Base-by-base conservation (phyloP, 345 rosid genomes). In the Eucalyptus virginea region DNA sequence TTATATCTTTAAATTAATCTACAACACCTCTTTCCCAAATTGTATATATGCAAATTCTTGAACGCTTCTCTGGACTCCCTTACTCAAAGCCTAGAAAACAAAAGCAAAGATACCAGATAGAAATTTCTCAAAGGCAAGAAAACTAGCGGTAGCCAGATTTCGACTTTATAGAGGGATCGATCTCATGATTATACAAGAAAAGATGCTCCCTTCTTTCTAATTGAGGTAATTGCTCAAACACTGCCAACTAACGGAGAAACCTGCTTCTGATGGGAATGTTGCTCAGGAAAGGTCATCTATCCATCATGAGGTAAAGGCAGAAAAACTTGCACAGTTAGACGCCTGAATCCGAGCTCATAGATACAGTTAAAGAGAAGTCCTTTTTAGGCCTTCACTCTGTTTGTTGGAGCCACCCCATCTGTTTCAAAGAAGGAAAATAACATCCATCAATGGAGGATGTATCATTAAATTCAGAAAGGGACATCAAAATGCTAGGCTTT, bases 361-460 rank as follows among this genome's bases (percentile, higher is more conserved):
- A 42, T 49, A 34, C 60, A 65, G 4, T 26, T 30, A 37, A 30
- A 24, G 47, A 40, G 85, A 77, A 21, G 85, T 40, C 85, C 85
- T 8, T 65, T 37, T 48, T 51, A 30, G 19, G 86, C 18, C 28
- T 88, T 90, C 93, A 95, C 52, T 97, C 98, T 90, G 91, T 86
- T 92, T 89, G 91, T 58, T 93, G 95, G 28, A 92, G 94, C 98
- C 99, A 97, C 50, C 94, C 97, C 88, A 96, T 87, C 99, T 94
- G 93, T 81, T 60, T 47, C 77, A 52, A 37, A 37, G 16, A 28
- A 81, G 40, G 44, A 81, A 81, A 30, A 48, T n/a, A 88, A 83
- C 49, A 37, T 10, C 17, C 9, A 40, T 77, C 30, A 77, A 77
- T 19, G 88, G 18, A 86, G 9, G 13, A 86, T 86, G 45, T 86